These are phyloP conservation scores for Gracilaria domingensis DNA, from an alignment of 23 red algal species.

Conservation along the genomic window DNA sequence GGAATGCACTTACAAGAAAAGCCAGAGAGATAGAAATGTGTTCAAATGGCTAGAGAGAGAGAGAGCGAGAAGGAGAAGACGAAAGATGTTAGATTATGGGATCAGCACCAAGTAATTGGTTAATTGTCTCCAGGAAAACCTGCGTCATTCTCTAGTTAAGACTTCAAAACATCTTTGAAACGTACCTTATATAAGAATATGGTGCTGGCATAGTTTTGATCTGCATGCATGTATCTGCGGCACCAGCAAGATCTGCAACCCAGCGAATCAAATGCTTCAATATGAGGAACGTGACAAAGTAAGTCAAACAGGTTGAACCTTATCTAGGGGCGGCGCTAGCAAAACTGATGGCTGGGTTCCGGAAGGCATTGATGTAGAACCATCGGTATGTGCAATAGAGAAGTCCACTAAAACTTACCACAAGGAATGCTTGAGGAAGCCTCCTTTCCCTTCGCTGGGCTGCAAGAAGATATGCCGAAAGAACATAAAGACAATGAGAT, in stretches of 20 bases:
- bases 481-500: conserved; percentile 59
- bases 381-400: background rate
- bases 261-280: conserved; percentile 67
- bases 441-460: conserved; percentile 17
- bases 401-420: conserved; percentile 34
- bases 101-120: background rate
- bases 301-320: background rate
- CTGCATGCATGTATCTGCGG: conserved; percentile 69
- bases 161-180: too few relatives aligned
- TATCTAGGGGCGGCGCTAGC: background rate
- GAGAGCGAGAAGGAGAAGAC: background rate
- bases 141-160: too few relatives aligned
- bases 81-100: background rate
- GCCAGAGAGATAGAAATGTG: conserved; percentile 63
- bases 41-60: conserved; percentile 73
- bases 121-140: too few relatives aligned
- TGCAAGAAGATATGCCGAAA: conserved; percentile 51
- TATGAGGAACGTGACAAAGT: background rate
- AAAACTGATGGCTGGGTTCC: background rate
- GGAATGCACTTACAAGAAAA: conserved; percentile 66
- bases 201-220: conserved; percentile 75
- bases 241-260: conserved; percentile 70
- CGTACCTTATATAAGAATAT: conserved; percentile 70
- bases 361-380: background rate
- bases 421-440: conserved; percentile 62